These are phyloP conservation scores for Starmerella vitae DNA, from an alignment of 805 yeast species.

Conservation along the genomic window DNA sequence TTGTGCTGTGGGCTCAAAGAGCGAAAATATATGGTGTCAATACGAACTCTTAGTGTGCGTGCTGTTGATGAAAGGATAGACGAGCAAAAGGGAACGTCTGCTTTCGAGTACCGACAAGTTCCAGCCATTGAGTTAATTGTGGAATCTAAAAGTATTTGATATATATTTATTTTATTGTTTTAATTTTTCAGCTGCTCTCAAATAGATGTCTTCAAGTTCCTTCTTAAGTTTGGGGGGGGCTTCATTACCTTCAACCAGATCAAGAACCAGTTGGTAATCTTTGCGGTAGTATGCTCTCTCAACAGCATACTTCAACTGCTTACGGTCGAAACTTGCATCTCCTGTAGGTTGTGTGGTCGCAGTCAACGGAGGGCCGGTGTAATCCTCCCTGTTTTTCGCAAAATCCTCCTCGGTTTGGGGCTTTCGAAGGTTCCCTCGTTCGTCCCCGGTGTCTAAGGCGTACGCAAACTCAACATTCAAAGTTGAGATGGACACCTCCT, in stretches of 20 bases:
- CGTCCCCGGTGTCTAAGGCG: constrained; percentile 12
- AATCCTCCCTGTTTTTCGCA: constrained; percentile 38
- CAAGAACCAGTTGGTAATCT: constrained; percentile 40
- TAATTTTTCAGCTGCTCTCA: constrained; percentile 36
- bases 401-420: constrained; percentile 60
- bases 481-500: constrained; percentile 60
- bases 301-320: constrained; percentile 42
- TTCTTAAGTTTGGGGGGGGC: constrained; percentile 33
- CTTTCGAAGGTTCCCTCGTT: constrained; percentile 37
- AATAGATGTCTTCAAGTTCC: constrained; percentile 27
- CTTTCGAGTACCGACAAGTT: constrained; percentile 28
- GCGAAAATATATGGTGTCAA: constrained; percentile 40
- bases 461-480: constrained; percentile 18
- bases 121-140: constrained; percentile 36
- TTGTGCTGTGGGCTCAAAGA: constrained; percentile 47
- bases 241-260: constrained; percentile 29
- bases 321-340: constrained; percentile 21
- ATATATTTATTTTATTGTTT: not conserved
- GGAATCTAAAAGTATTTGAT: not conserved
- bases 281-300: constrained; percentile 49
- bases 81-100: constrained; percentile 25
- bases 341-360: constrained; percentile 1
- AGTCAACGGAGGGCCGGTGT: constrained; percentile 42
- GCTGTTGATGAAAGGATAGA: constrained; percentile 55
- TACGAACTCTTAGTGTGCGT: constrained; percentile 48